Conservation (phyloP, 1,139 yeast species). For the Debaryomycetaceae sp. region DNA sequence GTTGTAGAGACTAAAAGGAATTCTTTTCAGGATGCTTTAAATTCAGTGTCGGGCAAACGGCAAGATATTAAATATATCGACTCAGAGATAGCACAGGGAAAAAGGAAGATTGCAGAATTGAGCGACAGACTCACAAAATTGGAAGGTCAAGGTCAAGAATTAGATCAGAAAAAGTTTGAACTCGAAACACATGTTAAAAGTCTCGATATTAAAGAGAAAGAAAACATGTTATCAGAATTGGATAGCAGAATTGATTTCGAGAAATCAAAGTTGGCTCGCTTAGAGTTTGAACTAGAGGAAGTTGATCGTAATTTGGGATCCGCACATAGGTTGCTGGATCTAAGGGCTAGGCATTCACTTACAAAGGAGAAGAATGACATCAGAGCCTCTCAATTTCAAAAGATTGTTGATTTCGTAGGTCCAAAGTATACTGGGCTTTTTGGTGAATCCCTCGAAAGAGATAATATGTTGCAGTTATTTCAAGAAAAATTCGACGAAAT, state of each 20-base stretch:
- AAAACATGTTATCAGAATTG: constrained; percentile 26
- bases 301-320: constrained; percentile 47
- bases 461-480: constrained; percentile 13
- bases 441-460: constrained; percentile 19
- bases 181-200: constrained; percentile 31
- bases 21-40: constrained; percentile 18
- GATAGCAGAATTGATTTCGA: constrained; percentile 36
- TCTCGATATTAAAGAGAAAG: constrained; percentile 21
- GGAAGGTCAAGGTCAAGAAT: constrained; percentile 28
- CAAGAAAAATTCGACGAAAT: neutral
- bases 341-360: constrained; percentile 48
- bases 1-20: constrained; percentile 4
- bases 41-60: constrained; percentile 35
- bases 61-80: constrained; percentile 38
- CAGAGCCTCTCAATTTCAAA: constrained; percentile 19
- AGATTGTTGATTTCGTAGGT: constrained; percentile 6
- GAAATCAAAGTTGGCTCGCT: constrained; percentile 31
- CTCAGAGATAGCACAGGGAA: constrained; percentile 30
- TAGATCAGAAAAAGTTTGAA: constrained; percentile 27
- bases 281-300: constrained; percentile 56
- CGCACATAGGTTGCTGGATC: constrained; percentile 58
- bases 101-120: constrained; percentile 27
- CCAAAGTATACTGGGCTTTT: constrained; percentile 12
- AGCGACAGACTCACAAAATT: constrained; percentile 40
- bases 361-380: constrained; percentile 33